These are phyloP conservation scores for Jatropha podagrica DNA, from an alignment of 441 rosid species.

Conservation along the genomic window DNA sequence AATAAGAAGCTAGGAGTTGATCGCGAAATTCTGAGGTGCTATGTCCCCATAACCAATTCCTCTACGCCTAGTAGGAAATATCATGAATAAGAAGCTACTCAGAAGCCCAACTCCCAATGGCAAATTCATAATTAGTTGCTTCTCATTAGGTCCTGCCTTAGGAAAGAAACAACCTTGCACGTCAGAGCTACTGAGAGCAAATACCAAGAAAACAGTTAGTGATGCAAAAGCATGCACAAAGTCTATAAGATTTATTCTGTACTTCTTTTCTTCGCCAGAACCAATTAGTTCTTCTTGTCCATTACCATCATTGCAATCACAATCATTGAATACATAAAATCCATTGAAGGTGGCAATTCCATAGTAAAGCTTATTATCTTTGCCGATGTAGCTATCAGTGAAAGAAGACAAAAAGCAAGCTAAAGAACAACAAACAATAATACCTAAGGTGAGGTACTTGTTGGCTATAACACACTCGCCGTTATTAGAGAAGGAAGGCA, in stretches of 20 bases:
- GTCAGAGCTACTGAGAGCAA: constrained; percentile 38
- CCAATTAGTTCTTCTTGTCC: constrained; percentile 2
- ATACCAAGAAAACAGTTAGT: constrained; percentile 44
- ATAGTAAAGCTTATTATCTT: constrained; percentile 35
- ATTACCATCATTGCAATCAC: background rate
- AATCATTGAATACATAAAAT: constrained; percentile 35
- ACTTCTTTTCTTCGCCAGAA: background rate
- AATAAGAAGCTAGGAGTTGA: no score
- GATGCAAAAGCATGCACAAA: constrained; percentile 47
- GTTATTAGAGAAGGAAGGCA: constrained; percentile 20
- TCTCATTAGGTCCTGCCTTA: constrained; percentile 17
- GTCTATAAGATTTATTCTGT: constrained; percentile 29
- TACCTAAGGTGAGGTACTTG: constrained; percentile 24
- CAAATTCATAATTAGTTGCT: constrained; percentile 29
- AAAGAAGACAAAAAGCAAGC: constrained; percentile 51
- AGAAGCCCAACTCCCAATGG: constrained; percentile 41
- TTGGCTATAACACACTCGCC: constrained; percentile 12
- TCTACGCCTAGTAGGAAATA: constrained; percentile 47
- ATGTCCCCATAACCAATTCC: constrained; percentile 44
- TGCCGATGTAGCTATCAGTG: constrained; percentile 43
- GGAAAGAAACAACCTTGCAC: constrained; percentile 43
- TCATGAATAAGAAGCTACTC: constrained; percentile 38
- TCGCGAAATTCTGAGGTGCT: background rate
- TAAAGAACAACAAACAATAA: constrained; percentile 27
- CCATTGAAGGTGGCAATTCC: constrained; percentile 43